phyloP scores from a whole-genome alignment of 352 stramenopile genomes.

The Peronospora tabacina region DNA sequence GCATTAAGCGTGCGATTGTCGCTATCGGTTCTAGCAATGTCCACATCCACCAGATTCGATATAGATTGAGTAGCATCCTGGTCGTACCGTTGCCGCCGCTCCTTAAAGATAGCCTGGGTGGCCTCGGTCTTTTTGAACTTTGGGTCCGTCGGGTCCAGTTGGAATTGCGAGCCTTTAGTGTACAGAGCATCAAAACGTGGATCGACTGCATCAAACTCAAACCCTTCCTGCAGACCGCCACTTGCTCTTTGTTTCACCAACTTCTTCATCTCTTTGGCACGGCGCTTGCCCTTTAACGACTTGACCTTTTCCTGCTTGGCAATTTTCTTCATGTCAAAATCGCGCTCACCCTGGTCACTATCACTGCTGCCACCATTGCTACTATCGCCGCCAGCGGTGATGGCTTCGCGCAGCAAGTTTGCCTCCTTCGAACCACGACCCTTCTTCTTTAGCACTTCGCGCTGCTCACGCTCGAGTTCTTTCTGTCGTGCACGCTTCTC shows the following conservation, averaged over 20 bases:
- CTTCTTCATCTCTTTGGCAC: constrained; percentile 72
- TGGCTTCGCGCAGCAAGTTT: constrained; percentile 51
- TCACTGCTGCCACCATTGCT: constrained; percentile 25
- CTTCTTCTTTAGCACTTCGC: constrained; percentile 60
- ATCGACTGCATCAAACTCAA: constrained; percentile 68
- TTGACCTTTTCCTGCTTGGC: constrained; percentile 60
- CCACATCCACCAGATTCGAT: constrained; percentile 10
- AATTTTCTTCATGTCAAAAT: constrained; percentile 86
- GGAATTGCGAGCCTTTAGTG: constrained; percentile 66
- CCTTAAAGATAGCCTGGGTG: constrained; percentile 70
- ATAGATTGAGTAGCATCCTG: constrained; percentile 8
- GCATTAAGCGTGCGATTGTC: constrained; percentile 44
- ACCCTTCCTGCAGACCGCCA: constrained; percentile 61
- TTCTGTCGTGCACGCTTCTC: constrained; percentile 67
- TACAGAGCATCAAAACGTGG: constrained; percentile 72
- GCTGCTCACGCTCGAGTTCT: constrained; percentile 51
- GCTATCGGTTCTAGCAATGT: constrained; percentile 5
- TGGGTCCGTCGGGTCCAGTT: constrained; percentile 74
- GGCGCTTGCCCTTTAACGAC: constrained; percentile 70
- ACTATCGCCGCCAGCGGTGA: constrained; percentile 33
- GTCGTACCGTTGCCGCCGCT: constrained; percentile 64
- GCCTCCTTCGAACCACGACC: constrained; percentile 36
- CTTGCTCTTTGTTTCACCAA: constrained; percentile 37
- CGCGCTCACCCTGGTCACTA: constrained; percentile 45
- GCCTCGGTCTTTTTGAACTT: constrained; percentile 82